Evolutionary conservation across 108 stramenopile species (phyloP).

Genomic region (Aurantiochytrium sp.): DNA sequence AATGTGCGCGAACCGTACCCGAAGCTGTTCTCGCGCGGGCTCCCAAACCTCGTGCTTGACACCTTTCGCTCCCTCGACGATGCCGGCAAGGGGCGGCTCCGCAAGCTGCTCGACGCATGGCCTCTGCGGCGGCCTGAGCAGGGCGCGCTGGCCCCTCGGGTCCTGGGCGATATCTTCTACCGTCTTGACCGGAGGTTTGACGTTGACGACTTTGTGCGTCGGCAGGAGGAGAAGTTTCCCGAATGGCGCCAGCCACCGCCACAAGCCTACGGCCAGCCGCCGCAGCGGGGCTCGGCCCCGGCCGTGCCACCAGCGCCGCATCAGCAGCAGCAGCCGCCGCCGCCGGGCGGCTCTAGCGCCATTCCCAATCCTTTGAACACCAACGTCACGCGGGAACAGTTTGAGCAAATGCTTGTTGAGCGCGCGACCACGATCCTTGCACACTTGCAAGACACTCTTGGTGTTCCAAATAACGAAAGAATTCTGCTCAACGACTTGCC

Average conservation of each 20-base stretch:
- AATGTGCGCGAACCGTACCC: not conserved
- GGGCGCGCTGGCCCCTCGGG: not conserved
- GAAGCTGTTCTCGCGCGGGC: not conserved
- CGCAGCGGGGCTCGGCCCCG: too few species aligned
- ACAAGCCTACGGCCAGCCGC: not conserved
- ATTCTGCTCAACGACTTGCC: not conserved
- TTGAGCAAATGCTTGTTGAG: not conserved
- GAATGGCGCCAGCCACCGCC: not conserved
- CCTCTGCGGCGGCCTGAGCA: not conserved
- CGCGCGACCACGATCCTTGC: not conserved
- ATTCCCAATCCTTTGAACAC: not conserved
- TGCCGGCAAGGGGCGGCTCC: not conserved
- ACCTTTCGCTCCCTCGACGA: not conserved
- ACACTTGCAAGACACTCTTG: not conserved
- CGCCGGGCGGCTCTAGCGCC: not conserved
- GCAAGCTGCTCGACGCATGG: conserved; percentile 2
- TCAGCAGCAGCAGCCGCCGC: too few species aligned
- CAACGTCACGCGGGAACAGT: not conserved
- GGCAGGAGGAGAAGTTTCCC: not conserved
- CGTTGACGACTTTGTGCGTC: not conserved
- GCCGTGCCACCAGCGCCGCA: too few species aligned
- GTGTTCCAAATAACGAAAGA: not conserved
- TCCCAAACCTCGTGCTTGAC: not conserved
- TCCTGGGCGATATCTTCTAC: not conserved
- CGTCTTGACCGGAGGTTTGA: not conserved